Evolutionary conservation across 2,329 filamentous ascomycete genomes (phyloP), one percentile per base, ranked within the genome.

Genomic region (Juglanconis oblonga): DNA sequence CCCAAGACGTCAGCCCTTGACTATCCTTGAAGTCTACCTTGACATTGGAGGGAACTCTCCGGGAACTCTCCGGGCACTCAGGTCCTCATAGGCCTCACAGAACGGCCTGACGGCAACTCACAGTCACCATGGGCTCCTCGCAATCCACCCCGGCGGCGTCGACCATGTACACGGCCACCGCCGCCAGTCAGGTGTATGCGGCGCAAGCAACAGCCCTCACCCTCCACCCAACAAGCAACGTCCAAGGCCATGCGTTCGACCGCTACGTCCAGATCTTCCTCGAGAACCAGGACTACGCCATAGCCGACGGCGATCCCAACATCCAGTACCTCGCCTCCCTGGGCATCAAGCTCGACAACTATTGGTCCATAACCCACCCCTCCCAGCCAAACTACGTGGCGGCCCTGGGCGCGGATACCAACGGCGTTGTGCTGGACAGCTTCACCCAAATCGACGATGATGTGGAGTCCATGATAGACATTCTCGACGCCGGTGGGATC

Each of bases 341-440:
- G 68, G 85, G 85, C 33, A 81, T 88, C 62, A 76, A 77, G 9
- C 74, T 88, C 17, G 78, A 76, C 61, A 81, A 83, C 66, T 81
- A 77, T 69, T 79, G 71, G 62, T 82, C 80, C 13, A 71, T 83
- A 36, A 86, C 83, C 0, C 85, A 87, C 67, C 83, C 84, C 1
- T 84, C 81, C 73, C 56, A 86, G 76, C 85, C 85, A 13, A 87
- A 88, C 72, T 88, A 88, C 67, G 77, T 82, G 40, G 82, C 83
- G n/a, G 72, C 81, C 0, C 78, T 80, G 24, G 81, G 79, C 29
- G 85, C 83, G 55, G 80, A 83, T 68, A 81, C 79, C 60, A 84
- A 85, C 62, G 82, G 81, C 47, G 79, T 86, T 73, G 72, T 59
- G 65, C 79, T 81, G 64, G 84, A 87, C 67, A 71, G 78, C 63